Base-by-base conservation (phyloP, 2,329 filamentous ascomycete genomes). In the Calonectria pseudoturangicola region DNA sequence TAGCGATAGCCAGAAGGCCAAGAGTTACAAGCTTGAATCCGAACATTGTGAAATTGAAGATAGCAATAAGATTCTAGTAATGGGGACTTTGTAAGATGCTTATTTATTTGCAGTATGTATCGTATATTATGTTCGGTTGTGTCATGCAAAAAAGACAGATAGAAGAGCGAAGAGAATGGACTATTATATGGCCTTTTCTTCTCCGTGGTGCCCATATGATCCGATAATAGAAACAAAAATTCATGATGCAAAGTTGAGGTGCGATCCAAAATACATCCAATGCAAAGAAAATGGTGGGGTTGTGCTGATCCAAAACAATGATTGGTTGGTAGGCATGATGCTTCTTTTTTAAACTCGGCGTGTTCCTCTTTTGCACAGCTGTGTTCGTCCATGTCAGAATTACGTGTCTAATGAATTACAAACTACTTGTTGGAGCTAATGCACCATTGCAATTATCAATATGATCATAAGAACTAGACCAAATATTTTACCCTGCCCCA, bases 321-420 rank as follows among this genome's bases (percentile, higher is more conserved):
- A 54, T 54, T 54, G 50, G 50, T 18, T 33, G 28, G 50, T 12
- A 12, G 33, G 50, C 28, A 36, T 54, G 15, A 3, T 13, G 21
- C 18, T 33, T 54, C 50, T 54, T 54, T 54, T 54, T 54, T 54
- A 56, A 56, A 56, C 51, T 56, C 51, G 51, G 51, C 51, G 7
- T 33, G 28, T 56, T 56, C 51, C 51, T 4, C 9, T 21, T 56
- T 36, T 7, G 51, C 9, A 13, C 21, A 21, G 28, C 13, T 21
- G 9, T 18, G 9, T 56, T 21, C 16, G 4, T 36, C 4, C 28
- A 18, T 4, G 51, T 56, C 51, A 56, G 51, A 36, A 36, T 56
- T 30, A 51, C 48, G 4, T 27, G 27, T n/a, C 3, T 27, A 51
- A 9, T 6, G 6, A 6, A 50, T 2, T 28, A 6, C 21, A 47